Evolutionary conservation across 2,329 filamentous ascomycete genomes (phyloP), one percentile per base, ranked within the genome.

Genomic region (Pochonia chlamydosporia): DNA sequence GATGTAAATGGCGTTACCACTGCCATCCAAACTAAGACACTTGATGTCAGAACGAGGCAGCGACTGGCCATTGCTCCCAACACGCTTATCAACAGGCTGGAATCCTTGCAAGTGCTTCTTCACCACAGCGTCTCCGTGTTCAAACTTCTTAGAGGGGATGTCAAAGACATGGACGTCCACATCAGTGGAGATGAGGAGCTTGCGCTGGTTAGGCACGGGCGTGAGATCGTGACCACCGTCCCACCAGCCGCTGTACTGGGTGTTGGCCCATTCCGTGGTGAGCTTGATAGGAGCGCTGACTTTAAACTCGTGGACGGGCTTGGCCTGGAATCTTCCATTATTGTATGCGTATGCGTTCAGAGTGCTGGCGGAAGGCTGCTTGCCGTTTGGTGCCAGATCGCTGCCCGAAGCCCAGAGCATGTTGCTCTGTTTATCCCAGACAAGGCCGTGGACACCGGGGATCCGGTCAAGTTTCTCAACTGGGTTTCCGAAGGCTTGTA

Each of bases 31-130:
- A 18, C 26, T 43, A 3, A 43, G 20, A 2, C 31, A 39, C 26
- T 48, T 48, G 13, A 48, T 18, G 20, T 43, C 46, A 7, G 46
- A 48, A 16, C 40, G 40, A 4, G 46, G 46, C 5, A 48, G 40
- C 7, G 18, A 20, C 4, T 14, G 13, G 8, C 40, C 40, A 30
- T 48, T 26, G 9, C 31, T 14, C 13, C 46, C 46, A 10, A 24
- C 21, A 6, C 46, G 46, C 14, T 2, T 9, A 7, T 25, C 46
- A 5, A 33, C 18, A 1, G 46, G 33, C 31, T 20, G n/a, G 11
- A 48, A 48, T 20, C 46, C 46, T 4, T 24, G 25, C 18, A 43
- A 18, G 16, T 40, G 43, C 20, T 31, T 10, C n/a, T 43, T 14
- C 16, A 11, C 46, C 9, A 40, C 46, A 6, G n/a, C 1, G 3